Conservation (phyloP, 1,284 basidiomycete genomes). For the Ceratobasidium sp. region DNA sequence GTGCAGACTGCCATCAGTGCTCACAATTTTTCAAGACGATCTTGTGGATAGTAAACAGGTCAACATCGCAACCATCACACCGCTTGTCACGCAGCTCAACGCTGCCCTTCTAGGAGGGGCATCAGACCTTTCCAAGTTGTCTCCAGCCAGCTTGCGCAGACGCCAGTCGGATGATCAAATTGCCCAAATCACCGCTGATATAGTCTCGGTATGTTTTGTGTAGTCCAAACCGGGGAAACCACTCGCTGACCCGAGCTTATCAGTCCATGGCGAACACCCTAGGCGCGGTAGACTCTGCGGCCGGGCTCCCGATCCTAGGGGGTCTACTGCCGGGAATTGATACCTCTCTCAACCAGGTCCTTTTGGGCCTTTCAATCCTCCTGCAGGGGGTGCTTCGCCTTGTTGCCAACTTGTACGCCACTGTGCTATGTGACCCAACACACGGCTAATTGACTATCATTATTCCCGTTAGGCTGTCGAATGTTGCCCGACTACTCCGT, state of each 20-base stretch:
- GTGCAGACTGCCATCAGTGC: neutral
- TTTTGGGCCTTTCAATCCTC: slow-evolving; percentile 47
- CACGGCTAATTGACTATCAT: neutral
- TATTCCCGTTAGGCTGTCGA: slow-evolving; percentile 44
- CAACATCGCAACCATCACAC: slow-evolving; percentile 46
- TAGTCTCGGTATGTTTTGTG: slow-evolving; percentile 42
- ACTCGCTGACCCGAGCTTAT: too few relatives aligned
- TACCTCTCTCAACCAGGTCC: slow-evolving; percentile 46
- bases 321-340: slow-evolving; percentile 48
- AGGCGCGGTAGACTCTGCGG: neutral
- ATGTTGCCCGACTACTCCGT: slow-evolving; percentile 45
- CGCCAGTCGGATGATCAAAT: slow-evolving; percentile 48
- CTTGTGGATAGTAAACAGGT: slow-evolving; percentile 44
- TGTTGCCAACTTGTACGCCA: slow-evolving; percentile 48
- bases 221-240: too few relatives aligned
- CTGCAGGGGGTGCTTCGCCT: slow-evolving; percentile 49
- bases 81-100: slow-evolving; percentile 48
- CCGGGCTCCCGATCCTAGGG: slow-evolving; percentile 41
- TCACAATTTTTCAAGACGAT: slow-evolving; percentile 14
- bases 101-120: slow-evolving; percentile 46
- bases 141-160: slow-evolving; percentile 41
- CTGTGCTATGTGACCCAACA: neutral
- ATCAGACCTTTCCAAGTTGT: slow-evolving; percentile 44
- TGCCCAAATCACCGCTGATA: slow-evolving; percentile 46
- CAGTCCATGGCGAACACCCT: slow-evolving; percentile 48